Evolutionary conservation across 805 yeast species (phyloP).

Genomic region (Lachancea quebecensis): DNA sequence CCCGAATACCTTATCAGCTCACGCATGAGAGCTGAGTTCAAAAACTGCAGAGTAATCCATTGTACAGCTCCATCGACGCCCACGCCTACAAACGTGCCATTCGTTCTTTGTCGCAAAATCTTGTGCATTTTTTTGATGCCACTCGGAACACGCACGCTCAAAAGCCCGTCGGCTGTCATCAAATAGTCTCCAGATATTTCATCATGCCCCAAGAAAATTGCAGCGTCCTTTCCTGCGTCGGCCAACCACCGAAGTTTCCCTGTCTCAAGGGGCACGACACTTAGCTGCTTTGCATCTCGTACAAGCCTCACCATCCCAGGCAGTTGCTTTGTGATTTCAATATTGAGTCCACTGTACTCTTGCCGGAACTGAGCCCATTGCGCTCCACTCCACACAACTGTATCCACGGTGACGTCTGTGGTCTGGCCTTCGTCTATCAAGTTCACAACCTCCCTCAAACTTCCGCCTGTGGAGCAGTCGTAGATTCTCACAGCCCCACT

Average conservation of each 20-base stretch:
- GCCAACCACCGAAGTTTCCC: neutral
- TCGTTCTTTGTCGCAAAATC: constrained; percentile 1
- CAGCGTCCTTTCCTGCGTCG: neutral
- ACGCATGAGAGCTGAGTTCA: constrained; percentile 2
- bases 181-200: neutral
- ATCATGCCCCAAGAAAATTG: constrained; percentile 4
- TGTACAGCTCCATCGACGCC: constrained; percentile 2
- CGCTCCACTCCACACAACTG: constrained; percentile 1
- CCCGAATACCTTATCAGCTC: constrained; percentile 4
- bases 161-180: neutral
- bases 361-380: neutral
- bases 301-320: constrained; percentile 20
- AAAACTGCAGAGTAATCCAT: neutral
- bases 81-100: constrained; percentile 5
- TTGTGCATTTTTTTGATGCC: constrained; percentile 1
- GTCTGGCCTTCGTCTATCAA: constrained; percentile 8
- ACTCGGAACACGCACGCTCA: constrained; percentile 1
- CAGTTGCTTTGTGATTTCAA: constrained; percentile 15
- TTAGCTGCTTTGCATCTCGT: constrained; percentile 12
- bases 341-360: constrained; percentile 9
- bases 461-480: constrained; percentile 31
- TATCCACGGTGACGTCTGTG: neutral
- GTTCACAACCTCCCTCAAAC: constrained; percentile 16
- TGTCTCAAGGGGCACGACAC: constrained; percentile 12
- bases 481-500: constrained; percentile 48